Base-by-base conservation (phyloP, 352 stramenopile genomes). In the Phytophthora europaea region DNA sequence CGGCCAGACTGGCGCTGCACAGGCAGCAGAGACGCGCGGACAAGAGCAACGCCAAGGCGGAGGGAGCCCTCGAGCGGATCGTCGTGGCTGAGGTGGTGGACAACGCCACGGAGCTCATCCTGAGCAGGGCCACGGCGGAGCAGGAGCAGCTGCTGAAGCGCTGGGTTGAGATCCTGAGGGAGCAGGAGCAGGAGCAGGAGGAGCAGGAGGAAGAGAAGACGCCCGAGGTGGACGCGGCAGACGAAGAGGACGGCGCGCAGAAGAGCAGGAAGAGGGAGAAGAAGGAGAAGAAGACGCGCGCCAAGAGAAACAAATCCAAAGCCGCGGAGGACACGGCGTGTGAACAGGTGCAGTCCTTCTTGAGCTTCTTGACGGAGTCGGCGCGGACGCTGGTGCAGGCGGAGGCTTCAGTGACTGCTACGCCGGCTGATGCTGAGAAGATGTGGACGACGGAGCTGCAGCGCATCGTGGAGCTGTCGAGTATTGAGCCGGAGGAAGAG, bases 31-130 rank as follows among this genome's bases (percentile, higher is more conserved):
- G 60, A 47, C 53, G 65, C 34, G 70, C 75, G 3, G 67, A 78
- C 26, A 75, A 54, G 52, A 60, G 15, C 34, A 40, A 40, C 10
- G 8, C 43, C n/a, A 79, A 73, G 36, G n/a, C 78, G 1, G 63
- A 78, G 40, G 75, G 65, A 34, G 67, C 52, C 2, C 34, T 92
- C 20, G 74, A 89, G 59, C 62, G 64, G 33, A 78, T 82, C 18
- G 75, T 91, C 16, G 69, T 83, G 54, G 67, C 72, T 4, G 85
- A 94, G 61, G 68, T 94, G 38, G 71, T 92, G 16, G 85, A 94
- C 31, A 83, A 81, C 54, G 76, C 84, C 48, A 94, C 87, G 16
- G 87, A 94, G 48, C 58, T 94, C 58, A 61, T 94, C 47, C 67
- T 93, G 34, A 85, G 82, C 43, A 79, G 83, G 60, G 81, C 81